Evolutionary conservation across 495 filamentous ascomycete species (phyloP), one percentile per base, ranked within the genome.

Genomic region (Letharia columbiana): DNA sequence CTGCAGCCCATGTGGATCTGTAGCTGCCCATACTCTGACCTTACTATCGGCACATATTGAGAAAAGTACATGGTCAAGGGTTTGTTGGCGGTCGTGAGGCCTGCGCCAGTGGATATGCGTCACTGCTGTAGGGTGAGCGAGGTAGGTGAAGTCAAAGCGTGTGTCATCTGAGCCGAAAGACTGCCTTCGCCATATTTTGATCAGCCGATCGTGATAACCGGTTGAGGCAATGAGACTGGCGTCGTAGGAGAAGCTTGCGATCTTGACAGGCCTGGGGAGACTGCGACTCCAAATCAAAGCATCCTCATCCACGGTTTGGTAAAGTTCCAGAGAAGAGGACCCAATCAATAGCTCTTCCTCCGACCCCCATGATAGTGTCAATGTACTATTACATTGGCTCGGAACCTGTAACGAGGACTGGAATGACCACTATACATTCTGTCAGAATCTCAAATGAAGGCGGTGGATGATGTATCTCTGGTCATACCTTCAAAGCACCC

Each of bases 181-280:
- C 28, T 95, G 77, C 67, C 93, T 81, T 67, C 91, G 84, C 94
- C 94, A 99, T 72, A 98, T 82, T 76, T 98, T 99, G 60, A 93
- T 85, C 31, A 98, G 78, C 50, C 88, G 83, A 72, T 98, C 94
- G 73, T 90, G 86, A 58, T 78, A 77, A 42, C 91, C 91, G 12
- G 91, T 85, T 6, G 91, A 91, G 15, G 92, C 92, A 45, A 96
- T 89, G 41, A 96, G 82, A 11, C 85, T 84, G 28, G 89, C 91
- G 73, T 96, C 91, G 61, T 90, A 88, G 5, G 92, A 96, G 73
- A 98, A 88, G 28, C 82, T 81, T 9, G 91, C 94, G 57, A 89
- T 84, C 70, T 89, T 89, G 52, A 83, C 86, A 2, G 89, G 84
- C 69, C 80, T 91, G 4, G 91, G 87, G 12, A 97, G 78, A 40